A percentile compares a stretch with the other conserved stretches of the same genome.
Conservation (phyloP, 2,329 filamentous ascomycete genomes). For the Monosporascus sp. region DNA sequence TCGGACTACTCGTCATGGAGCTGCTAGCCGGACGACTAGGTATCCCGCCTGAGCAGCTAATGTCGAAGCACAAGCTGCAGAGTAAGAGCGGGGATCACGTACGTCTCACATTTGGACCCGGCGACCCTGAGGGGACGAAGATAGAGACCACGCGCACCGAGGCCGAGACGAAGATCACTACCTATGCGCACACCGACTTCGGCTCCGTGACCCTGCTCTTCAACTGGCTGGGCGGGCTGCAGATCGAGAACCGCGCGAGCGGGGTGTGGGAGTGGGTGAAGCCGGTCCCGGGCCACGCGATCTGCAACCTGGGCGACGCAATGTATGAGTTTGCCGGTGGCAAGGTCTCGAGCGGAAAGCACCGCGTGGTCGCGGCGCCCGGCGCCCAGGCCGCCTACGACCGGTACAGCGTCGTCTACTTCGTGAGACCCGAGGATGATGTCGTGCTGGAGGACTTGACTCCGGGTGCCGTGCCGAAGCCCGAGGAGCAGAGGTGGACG, state of each 20-base stretch:
- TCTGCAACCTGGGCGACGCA: slow-evolving; percentile 34
- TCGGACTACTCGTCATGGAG: slow-evolving; percentile 23
- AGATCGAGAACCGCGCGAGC: slow-evolving; percentile 26
- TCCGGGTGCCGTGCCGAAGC: not conserved
- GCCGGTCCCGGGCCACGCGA: slow-evolving; percentile 29
- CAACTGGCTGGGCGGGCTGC: slow-evolving; percentile 34
- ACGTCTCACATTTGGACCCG: slow-evolving; percentile 25
- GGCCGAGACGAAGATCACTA: slow-evolving; percentile 26
- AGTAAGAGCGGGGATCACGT: slow-evolving; percentile 27
- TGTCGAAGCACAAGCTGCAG: slow-evolving; percentile 22
- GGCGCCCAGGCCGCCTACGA: slow-evolving; percentile 24
- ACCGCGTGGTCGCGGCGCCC: slow-evolving; percentile 29
- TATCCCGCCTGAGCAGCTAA: slow-evolving; percentile 20
- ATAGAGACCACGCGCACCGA: slow-evolving; percentile 22
- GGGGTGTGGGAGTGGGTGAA: slow-evolving; percentile 32
- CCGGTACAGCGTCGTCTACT: slow-evolving; percentile 31
- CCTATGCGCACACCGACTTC: slow-evolving; percentile 31
- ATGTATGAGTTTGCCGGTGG: slow-evolving; percentile 31
- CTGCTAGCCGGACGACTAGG: slow-evolving; percentile 23
- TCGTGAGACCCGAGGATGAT: slow-evolving; percentile 28
- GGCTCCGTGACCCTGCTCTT: slow-evolving; percentile 34
- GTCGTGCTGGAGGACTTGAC: not conserved
- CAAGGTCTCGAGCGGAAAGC: slow-evolving; percentile 28
- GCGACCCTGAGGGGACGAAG: slow-evolving; percentile 18
- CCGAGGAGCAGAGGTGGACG: not conserved